Base-by-base conservation (phyloP, 164 flowering plant genomes). In the Santalum album region DNA sequence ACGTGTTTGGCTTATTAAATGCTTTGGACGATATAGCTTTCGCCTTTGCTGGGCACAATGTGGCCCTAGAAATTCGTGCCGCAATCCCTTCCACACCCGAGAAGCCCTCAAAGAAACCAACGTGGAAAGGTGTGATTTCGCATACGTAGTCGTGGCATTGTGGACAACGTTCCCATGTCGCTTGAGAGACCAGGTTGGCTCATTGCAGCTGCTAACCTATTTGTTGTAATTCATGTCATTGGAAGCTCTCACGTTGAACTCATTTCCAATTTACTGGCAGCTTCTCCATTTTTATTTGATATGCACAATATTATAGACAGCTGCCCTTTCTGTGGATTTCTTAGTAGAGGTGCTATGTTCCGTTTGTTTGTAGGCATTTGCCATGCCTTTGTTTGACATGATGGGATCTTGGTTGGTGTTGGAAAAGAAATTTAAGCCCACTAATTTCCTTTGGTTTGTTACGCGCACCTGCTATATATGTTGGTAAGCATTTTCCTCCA, bases 381-480 rank as follows among this genome's bases (percentile, higher is more conserved):
- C 80, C 1, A 75, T 76, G 68, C 83, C 87, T 17, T 83, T 79
- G 17, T 86, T 83, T 58, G 87, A 86, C 68, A 83, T 81, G 86
- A 17, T 78, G 23, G 87, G 83, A 51, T 53, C 83, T 25, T 68
- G 70, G 15, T 29, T 81, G 50, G 85, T 85, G 53, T 58, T 58
- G 63, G 71, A 69, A 57, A 48, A 70, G 65, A 38, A 80, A 1
- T 79, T 71, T 57, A 52, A 66, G 12, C 89, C 85, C 4, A 51
- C 66, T 40, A 16, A 56, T 34, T 3, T 35, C 1, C 86, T 83
- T 42, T 81, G 86, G 1, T 70, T 83, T 55, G 25, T 71, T 16
- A 62, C 76, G 11, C 74, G 87, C 6, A 70, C 54, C 24, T n/a
- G n/a, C n/a, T n/a, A 0, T 29, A 23, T 85, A 80, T 57, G 89